Evolutionary conservation across 2,329 filamentous ascomycete genomes (phyloP), one percentile per base, ranked within the genome.

Genomic region (Ceratocystis lukuohia): DNA sequence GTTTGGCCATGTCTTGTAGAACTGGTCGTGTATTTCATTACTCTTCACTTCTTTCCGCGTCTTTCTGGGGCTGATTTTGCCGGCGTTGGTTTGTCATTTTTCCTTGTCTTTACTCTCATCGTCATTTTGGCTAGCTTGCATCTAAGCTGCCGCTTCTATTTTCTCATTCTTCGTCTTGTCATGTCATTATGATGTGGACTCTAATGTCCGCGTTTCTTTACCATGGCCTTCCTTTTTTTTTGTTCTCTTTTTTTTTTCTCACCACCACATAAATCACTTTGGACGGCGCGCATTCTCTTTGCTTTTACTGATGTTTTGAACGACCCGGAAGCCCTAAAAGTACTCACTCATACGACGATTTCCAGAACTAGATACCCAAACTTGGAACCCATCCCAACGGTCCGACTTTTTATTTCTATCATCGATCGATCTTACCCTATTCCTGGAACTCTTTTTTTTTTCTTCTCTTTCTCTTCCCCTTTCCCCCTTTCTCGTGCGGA

Each of bases 341-440:
- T 63, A 63, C 61, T 33, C 37, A 59, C 63, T 22, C 48, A 65
- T 65, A 59, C 41, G 63, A 65, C 48, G 22, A 44, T 59, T 65
- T 45, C 63, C 64, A 46, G 37, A 61, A 65, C 37, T 65, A 65
- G 64, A 65, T 65, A 65, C 64, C 64, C 64, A 41, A 41, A 63
- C 22, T 64, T 46, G 37, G 25, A 41, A 41, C 37, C 25, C 15
- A n/a, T 57, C 61, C 22, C n/a, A 41, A 48, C 41, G 33, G 20
- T 63, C 50, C 53, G 8, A 30, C 53, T 30, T 62, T 62, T 48
- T 37, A 22, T 62, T 50, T 61, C 37, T 30, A 30, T 46, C 22
- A 44, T 41, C 28, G 30, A 20, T 30, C 33, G 22, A 25, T 41
- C 33, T 22, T 65, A 20, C 25, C 41, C 50, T 41, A 45, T 59